Conservation (phyloP, 345 rosid genomes). For the Euphorbia lathyris region DNA sequence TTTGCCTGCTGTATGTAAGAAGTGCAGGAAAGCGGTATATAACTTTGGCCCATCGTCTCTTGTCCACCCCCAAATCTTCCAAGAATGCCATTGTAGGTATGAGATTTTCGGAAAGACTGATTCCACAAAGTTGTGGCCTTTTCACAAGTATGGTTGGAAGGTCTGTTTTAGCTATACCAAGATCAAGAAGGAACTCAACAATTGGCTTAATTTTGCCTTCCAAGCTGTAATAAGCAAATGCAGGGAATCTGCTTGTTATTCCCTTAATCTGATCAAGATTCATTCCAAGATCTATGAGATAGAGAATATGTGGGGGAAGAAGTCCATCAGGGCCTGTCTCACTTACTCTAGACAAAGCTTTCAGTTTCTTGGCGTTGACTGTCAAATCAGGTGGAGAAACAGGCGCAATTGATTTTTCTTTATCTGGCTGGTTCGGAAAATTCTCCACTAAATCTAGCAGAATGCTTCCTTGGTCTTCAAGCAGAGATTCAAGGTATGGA, state of each 20-base stretch:
- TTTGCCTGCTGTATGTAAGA: constrained; percentile 78
- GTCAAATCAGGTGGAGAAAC: constrained; percentile 31
- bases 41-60: constrained; percentile 81
- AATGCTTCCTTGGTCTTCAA: constrained; percentile 53
- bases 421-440: constrained; percentile 57
- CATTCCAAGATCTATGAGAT: constrained; percentile 80
- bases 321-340: constrained; percentile 55
- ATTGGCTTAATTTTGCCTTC: constrained; percentile 82
- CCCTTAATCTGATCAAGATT: constrained; percentile 75
- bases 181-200: constrained; percentile 79
- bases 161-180: constrained; percentile 67
- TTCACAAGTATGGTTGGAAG: constrained; percentile 58
- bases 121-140: constrained; percentile 87
- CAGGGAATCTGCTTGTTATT: constrained; percentile 65
- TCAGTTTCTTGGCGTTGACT: constrained; percentile 45
- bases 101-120: constrained; percentile 68
- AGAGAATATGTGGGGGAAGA: constrained; percentile 63
- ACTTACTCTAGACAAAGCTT: constrained; percentile 64
- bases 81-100: constrained; percentile 75
- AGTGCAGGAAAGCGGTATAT: constrained; percentile 77
- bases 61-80: constrained; percentile 74
- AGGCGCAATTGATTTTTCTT: constrained; percentile 36
- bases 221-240: constrained; percentile 79
- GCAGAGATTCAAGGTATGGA: constrained; percentile 76
- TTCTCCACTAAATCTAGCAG: constrained; percentile 62